Base-by-base conservation (phyloP, 805 yeast species). In the Metschnikowia santaceciliae region DNA sequence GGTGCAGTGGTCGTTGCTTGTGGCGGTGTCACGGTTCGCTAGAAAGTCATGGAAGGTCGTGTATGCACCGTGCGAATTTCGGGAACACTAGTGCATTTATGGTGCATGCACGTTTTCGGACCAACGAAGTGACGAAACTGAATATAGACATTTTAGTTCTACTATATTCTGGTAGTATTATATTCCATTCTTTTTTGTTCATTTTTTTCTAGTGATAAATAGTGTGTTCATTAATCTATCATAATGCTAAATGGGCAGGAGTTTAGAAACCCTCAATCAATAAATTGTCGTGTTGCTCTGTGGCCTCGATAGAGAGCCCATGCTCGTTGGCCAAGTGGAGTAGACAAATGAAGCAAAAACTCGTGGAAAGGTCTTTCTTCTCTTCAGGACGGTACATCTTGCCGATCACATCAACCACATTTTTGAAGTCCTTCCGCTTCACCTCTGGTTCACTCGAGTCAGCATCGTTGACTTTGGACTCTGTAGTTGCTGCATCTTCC, bases 301-400 rank as follows among this genome's bases (percentile, higher is more conserved):
- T 78, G 53, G 80, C 78, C 15, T 74, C 70, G 6, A 90, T 76
- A 6, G 71, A 62, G 32, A 90, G 71, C 1, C 91, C 92, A 61
- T 87, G 84, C 64, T 90, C 97, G 63, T 90, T 90, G 13, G 96
- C 96, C 56, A 90, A 71, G 68, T 90, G 97, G 34, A 90, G 69
- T 60, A 89, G 68, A 59, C 96, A 87, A 51, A 90, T 88, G 60
- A 90, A 90, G 61, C 88, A 87, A 65, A 87, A 87, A 67, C 95
- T 85, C 1, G 96, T 89, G 1, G 95, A 86, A 6, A 90, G 67
- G 47, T 90, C 96, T 46, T 76, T 77, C 57, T 75, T 71, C 43
- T 82, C 78, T 44, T 80, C 82, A 7, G 72, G 67, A 0, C 80
- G 73, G 62, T 90, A 90, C 63, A 74, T 72, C 7, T 68, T 66